A percentile compares a stretch with the other conserved stretches of the same genome.
phyloP scores from a whole-genome alignment of 2,329 filamentous ascomycete genomes.

The Hypoxylon sp. region DNA sequence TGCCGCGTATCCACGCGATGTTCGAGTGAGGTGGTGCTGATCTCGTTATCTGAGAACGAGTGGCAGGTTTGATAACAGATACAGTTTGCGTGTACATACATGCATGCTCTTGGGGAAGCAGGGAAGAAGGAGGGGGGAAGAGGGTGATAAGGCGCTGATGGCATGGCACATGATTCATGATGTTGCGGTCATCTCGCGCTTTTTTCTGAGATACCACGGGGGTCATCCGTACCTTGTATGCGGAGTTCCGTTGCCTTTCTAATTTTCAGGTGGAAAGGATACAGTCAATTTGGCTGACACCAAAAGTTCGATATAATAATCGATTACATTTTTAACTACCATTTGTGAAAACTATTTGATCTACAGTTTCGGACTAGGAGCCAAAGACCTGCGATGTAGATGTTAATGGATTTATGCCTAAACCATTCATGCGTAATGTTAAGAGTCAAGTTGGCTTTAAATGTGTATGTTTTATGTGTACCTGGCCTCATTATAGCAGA shows the following conservation, averaged over 20 bases:
- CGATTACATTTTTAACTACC: slow-evolving; percentile 3
- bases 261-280: slow-evolving; percentile 6
- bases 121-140: neutral
- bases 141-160: slow-evolving; percentile 10
- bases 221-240: neutral
- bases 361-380: too few relatives aligned
- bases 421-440: too few relatives aligned
- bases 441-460: too few relatives aligned
- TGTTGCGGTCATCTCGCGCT: slow-evolving; percentile 13
- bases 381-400: too few relatives aligned
- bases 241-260: neutral
- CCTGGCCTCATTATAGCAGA: too few relatives aligned
- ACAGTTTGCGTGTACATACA: slow-evolving; percentile 1
- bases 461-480: too few relatives aligned
- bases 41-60: neutral
- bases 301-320: slow-evolving; percentile 23
- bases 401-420: too few relatives aligned
- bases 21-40: neutral
- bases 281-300: slow-evolving; percentile 5
- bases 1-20: neutral
- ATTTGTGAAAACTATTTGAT: neutral
- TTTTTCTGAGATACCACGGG: slow-evolving; percentile 27
- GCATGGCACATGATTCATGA: slow-evolving; percentile 9
- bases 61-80: slow-evolving; percentile 1
- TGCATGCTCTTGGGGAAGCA: slow-evolving; percentile 1